Evolutionary conservation across 768 basidiomycete species (phyloP), one percentile per base, ranked within the genome.

Genomic region (Russula brevipes): DNA sequence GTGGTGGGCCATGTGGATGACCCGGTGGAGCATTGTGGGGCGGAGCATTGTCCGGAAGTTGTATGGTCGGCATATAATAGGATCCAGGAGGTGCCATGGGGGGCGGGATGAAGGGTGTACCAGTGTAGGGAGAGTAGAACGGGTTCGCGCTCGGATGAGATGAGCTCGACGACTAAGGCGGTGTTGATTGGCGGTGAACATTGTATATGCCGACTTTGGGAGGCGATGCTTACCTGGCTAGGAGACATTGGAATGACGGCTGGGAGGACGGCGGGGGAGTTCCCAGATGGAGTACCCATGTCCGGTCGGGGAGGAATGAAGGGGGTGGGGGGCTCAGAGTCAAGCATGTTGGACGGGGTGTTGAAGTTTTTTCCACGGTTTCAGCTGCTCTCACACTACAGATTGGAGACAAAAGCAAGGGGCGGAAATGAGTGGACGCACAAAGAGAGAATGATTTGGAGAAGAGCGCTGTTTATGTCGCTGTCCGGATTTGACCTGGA

Each of bases 251-350:
- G 73, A 24, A 75, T 62, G 30, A 73, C 73, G 2, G 71, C 65
- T 5, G 71, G 66, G 12, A 66, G 60, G 12, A 69, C 55, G 17
- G 64, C 61, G 9, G 69, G 61, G n/a, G 70, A 66, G 14, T 60
- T 61, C 16, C 69, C 68, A 31, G 67, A 64, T 19, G 57, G 64
- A 16, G 45, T 57, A 6, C 57, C 42, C 31, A 71, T 41, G 5
- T 69, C 69, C 9, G 73, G 72, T 24, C 66, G 67, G 30, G 72
- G 73, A 39, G 74, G 74, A 41, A 75, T 72, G 50, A 75, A 72
- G 17, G 74, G 73, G 5, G 72, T 68, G 5, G 57, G 57, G n/a
- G 67, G 67, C 53, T 60, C 65, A 10, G 67, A 68, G 49, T 62
- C 66, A 58, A 57, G 56, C 65, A 66, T 66, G 56, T 45, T 63